Evolutionary conservation across 164 flowering plant genomes (phyloP).

Genomic region (Litsea cubeba): DNA sequence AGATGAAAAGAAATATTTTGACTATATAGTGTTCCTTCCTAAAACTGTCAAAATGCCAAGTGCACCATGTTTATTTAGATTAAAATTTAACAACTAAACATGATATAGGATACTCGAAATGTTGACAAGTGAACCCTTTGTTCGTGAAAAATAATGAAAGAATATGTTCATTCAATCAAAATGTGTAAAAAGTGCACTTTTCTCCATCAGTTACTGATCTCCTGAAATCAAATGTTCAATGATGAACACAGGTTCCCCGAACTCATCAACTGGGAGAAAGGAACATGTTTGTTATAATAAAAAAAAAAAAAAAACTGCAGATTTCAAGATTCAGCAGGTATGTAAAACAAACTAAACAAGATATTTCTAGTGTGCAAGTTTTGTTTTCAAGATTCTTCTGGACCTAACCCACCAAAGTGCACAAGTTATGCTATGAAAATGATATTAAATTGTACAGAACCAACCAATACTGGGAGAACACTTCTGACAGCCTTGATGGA

Average conservation of each 20-base stretch:
- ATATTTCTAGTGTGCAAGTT: neutral
- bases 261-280: too few relatives aligned
- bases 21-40: neutral
- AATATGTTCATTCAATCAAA: neutral
- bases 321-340: neutral
- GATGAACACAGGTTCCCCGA: too few relatives aligned
- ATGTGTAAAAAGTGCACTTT: neutral
- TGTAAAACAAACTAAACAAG: neutral
- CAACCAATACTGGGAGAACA: conserved; percentile 65
- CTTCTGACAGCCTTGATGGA: conserved; percentile 57
- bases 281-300: too few relatives aligned
- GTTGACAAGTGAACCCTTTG: neutral
- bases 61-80: neutral
- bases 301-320: too few relatives aligned
- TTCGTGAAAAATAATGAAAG: too few relatives aligned
- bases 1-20: neutral
- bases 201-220: neutral
- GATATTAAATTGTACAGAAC: conserved; percentile 17
- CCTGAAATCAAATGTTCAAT: neutral
- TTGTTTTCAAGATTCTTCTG: neutral
- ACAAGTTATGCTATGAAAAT: neutral
- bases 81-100: neutral
- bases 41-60: neutral
- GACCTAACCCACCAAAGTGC: neutral
- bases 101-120: neutral